Base-by-base conservation (phyloP, 192 early-diverging fungal species). In the Backusella luteola region DNA sequence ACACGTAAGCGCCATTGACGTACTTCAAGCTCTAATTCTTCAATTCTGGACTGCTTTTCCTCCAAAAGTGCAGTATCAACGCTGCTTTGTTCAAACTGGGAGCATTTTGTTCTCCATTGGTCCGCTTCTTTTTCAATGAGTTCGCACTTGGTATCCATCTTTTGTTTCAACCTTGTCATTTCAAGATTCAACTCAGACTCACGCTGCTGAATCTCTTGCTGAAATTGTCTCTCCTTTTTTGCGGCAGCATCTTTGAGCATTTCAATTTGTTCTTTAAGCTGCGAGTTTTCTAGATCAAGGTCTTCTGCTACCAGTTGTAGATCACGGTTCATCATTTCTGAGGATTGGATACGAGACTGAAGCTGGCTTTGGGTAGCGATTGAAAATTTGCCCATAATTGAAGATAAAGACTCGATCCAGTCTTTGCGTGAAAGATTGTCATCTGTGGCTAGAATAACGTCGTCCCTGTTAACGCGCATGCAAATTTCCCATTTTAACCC, bases 321-420 rank as follows among this genome's bases (percentile, higher is more conserved):
- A 6, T 71, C 72, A 7, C 78, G 74, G 11, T 79, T 83, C 34
- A 67, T 38, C 35, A 73, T 69, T 67, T 83, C 78, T 21, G 73
- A 71, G 1, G 49, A 81, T 21, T 79, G 76, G 14, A 81, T 75
- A 49, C 82, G 80, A 15, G 81, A 76, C 23, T 85, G 79, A 23
- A 88, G 74, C 26, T 88, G 82, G 56, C 77, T 78, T 34, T 86
- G 80, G 1, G 76, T 83, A 8, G 85, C 85, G 1, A 84, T 69
- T 1, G 84, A 85, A 4, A 78, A 82, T 49, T 86, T 86, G 12
- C 85, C 85, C 87, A 86, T 85, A 23, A 88, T 81, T 1, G 87
- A 81, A 32, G 85, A 84, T 6, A 88, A 75, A 11, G 83, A 76
- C 44, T 81, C 78, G 5, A 88, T 79, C 87, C 87, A 88, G 17